A percentile compares a stretch with the other conserved stretches of the same genome.
Evolutionary conservation across 306 rosid genomes (phyloP).

Genomic region (Lagenaria siceraria): DNA sequence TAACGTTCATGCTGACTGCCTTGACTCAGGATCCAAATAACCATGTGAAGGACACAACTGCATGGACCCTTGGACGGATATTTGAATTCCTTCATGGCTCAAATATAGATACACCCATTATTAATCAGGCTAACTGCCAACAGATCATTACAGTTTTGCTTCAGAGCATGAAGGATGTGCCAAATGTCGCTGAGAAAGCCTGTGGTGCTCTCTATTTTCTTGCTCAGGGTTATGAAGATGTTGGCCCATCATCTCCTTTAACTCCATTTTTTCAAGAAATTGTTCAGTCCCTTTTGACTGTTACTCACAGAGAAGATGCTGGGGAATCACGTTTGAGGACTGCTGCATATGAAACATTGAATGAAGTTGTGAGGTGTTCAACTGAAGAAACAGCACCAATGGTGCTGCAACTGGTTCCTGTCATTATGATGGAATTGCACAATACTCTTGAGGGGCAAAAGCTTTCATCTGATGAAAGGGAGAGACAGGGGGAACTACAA

Average conservation of each 20-base stretch:
- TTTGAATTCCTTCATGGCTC: slow-evolving; percentile 87
- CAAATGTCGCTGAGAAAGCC: slow-evolving; percentile 93
- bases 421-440: slow-evolving; percentile 72
- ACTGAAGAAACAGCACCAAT: slow-evolving; percentile 68
- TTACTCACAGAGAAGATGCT: slow-evolving; percentile 75
- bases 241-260: slow-evolving; percentile 45
- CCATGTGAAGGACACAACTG: slow-evolving; percentile 93
- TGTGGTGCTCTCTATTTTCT: slow-evolving; percentile 89
- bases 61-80: slow-evolving; percentile 91
- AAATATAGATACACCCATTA: slow-evolving; percentile 51
- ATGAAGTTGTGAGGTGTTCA: slow-evolving; percentile 80
- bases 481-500: slow-evolving; percentile 58
- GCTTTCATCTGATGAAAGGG: slow-evolving; percentile 76
- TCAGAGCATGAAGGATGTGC: slow-evolving; percentile 88
- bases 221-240: slow-evolving; percentile 84
- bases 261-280: slow-evolving; percentile 78
- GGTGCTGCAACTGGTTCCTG: slow-evolving; percentile 65
- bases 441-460: slow-evolving; percentile 65
- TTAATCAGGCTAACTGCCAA: slow-evolving; percentile 63
- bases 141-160: slow-evolving; percentile 77
- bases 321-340: slow-evolving; percentile 73
- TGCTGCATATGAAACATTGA: slow-evolving; percentile 74
- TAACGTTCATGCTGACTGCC: slow-evolving; percentile 70
- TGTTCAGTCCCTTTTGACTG: slow-evolving; percentile 63
- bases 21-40: slow-evolving; percentile 60